Evolutionary conservation across 345 rosid genomes (phyloP).

Genomic region (Aurinia saxatilis): DNA sequence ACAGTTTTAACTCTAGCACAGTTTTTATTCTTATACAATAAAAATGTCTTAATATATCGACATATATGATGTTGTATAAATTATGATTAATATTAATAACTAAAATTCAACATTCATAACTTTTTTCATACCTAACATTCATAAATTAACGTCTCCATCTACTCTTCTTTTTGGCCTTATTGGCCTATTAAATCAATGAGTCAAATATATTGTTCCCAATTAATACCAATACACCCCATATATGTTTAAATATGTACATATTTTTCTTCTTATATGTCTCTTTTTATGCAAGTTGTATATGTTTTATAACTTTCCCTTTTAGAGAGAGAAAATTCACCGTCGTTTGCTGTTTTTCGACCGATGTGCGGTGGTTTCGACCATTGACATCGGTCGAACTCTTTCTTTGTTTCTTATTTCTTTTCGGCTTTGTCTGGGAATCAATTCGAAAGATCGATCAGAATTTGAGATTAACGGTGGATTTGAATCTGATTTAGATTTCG

Average conservation of each 20-base stretch:
- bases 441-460: no score
- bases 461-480: no score
- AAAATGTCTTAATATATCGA: neutral
- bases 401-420: no score
- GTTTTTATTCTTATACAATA: neutral
- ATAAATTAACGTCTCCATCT: conserved; percentile 22
- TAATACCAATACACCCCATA: neutral
- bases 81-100: neutral
- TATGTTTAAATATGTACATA: neutral
- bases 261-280: neutral
- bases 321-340: no score
- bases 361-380: no score
- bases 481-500: no score
- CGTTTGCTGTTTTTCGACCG: no score
- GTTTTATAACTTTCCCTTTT: no score
- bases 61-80: neutral
- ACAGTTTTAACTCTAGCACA: conserved; percentile 22
- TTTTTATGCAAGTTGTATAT: conserved; percentile 4
- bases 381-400: no score
- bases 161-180: conserved; percentile 16
- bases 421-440: no score
- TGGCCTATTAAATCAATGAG: neutral
- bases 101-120: neutral
- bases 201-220: neutral
- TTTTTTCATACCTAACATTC: conserved; percentile 24